These are phyloP conservation scores for Saitozyma podzolica DNA, from an alignment of 768 basidiomycete species.

Conservation along the genomic window DNA sequence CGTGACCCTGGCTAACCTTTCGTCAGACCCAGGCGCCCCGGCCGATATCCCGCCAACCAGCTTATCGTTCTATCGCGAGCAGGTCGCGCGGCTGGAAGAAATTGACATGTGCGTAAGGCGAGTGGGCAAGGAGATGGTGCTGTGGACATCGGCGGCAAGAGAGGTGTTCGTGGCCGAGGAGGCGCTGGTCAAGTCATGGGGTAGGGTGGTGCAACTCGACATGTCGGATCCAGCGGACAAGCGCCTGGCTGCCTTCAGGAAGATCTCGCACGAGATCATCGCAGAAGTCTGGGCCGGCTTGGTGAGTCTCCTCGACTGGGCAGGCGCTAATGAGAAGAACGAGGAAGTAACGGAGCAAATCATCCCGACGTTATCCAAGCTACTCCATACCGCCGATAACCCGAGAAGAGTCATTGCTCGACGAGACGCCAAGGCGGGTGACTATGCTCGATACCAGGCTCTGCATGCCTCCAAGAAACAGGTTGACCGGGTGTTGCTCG, in stretches of 20 bases:
- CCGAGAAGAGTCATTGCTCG: slow-evolving; percentile 46
- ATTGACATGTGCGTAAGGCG: slow-evolving; percentile 32
- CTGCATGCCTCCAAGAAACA: slow-evolving; percentile 24
- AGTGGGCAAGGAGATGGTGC: slow-evolving; percentile 46
- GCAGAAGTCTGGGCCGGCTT: slow-evolving; percentile 32
- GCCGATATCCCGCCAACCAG: slow-evolving; percentile 6
- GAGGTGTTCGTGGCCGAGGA: slow-evolving; percentile 41
- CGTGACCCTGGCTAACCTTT: slow-evolving; percentile 9
- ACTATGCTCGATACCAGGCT: slow-evolving; percentile 43
- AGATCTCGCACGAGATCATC: slow-evolving; percentile 34
- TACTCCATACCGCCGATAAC: slow-evolving; percentile 41
- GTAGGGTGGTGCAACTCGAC: slow-evolving; percentile 43
- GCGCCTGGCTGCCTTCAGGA: slow-evolving; percentile 44
- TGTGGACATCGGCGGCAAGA: slow-evolving; percentile 39
- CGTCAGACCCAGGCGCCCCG: slow-evolving; percentile 1
- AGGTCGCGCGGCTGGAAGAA: slow-evolving; percentile 31
- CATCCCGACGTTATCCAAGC: slow-evolving; percentile 43
- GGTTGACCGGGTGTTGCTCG: slow-evolving; percentile 37
- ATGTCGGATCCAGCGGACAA: slow-evolving; percentile 40
- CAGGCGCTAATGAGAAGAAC: slow-evolving; percentile 28
- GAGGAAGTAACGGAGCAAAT: slow-evolving; percentile 43
- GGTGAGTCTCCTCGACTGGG: slow-evolving; percentile 28
- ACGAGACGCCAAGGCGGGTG: slow-evolving; percentile 36
- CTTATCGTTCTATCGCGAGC: slow-evolving; percentile 10
- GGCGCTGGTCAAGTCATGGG: slow-evolving; percentile 35